A percentile compares a stretch with the other conserved stretches of the same genome.
These are phyloP conservation scores for Nematocida major DNA, from an alignment of 371 early-diverging fungal species.

Conservation along the genomic window DNA sequence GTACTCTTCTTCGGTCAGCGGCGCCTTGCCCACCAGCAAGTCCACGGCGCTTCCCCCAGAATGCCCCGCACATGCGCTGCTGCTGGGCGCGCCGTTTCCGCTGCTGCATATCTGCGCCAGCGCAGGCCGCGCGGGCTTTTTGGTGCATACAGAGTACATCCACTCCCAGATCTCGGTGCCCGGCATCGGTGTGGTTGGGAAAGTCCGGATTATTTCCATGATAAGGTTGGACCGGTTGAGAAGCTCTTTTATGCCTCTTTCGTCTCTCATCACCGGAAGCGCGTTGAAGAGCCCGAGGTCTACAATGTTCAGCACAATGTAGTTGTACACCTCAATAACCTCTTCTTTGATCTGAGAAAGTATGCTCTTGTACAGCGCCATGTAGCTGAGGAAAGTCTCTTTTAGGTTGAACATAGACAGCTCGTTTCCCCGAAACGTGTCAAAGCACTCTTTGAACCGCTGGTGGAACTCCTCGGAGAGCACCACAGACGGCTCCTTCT, in stretches of 20 bases:
- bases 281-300: conserved; percentile 50
- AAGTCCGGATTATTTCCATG: conserved; percentile 32
- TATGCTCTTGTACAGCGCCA: conserved; percentile 17
- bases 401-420: conserved; percentile 37
- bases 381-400: conserved; percentile 32
- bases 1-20: conserved; percentile 42
- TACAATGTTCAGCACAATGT: conserved; percentile 48
- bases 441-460: conserved; percentile 46
- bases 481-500: conserved; percentile 21
- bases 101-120: neutral
- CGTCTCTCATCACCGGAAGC: conserved; percentile 39
- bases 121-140: neutral
- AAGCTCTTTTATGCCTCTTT: conserved; percentile 47
- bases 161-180: conserved; percentile 51
- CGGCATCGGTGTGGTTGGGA: conserved; percentile 16
- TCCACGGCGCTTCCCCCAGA: neutral
- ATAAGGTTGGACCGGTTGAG: conserved; percentile 38
- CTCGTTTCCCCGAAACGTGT: conserved; percentile 21
- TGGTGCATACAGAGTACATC: conserved; percentile 35
- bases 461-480: conserved; percentile 45
- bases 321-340: conserved; percentile 44
- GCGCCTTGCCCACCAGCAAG: neutral
- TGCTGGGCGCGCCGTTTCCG: neutral
- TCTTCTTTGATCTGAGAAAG: conserved; percentile 18
- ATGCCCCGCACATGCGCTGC: neutral